These are phyloP conservation scores for Phytophthora cactorum DNA, from an alignment of 352 stramenopile genomes.

Conservation along the genomic window DNA sequence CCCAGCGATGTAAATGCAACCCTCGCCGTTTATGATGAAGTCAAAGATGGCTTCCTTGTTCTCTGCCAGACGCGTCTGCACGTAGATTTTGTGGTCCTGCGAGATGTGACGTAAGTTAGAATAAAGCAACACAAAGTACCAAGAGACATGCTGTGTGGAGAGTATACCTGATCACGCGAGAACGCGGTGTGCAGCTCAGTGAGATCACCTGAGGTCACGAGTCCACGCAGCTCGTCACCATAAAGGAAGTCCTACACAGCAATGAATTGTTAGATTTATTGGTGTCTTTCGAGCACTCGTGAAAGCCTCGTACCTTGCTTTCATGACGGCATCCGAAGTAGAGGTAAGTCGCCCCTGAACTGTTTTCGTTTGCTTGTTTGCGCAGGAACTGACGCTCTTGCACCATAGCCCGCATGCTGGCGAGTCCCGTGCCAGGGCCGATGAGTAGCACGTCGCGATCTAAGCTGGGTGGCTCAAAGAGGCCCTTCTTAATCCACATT, in stretches of 20 bases:
- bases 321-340: constrained; percentile 92
- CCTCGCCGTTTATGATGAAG: constrained; percentile 66
- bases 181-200: constrained; percentile 88
- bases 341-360: constrained; percentile 51
- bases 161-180: constrained; percentile 83
- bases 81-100: constrained; percentile 90
- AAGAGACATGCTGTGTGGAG: neutral
- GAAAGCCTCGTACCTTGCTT: constrained; percentile 53
- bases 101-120: neutral
- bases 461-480: constrained; percentile 66
- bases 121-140: neutral
- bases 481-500: constrained; percentile 89
- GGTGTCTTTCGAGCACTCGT: neutral
- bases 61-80: constrained; percentile 88
- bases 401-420: constrained; percentile 90
- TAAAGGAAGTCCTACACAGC: constrained; percentile 87
- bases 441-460: constrained; percentile 84
- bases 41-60: constrained; percentile 77
- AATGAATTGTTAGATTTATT: constrained; percentile 7
- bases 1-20: constrained; percentile 86
- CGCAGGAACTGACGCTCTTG: constrained; percentile 79
- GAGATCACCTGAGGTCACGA: constrained; percentile 61
- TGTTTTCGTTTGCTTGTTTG: constrained; percentile 14
- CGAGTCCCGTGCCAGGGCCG: constrained; percentile 91
- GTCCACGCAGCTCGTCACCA: constrained; percentile 65